Evolutionary conservation across 2,329 filamentous ascomycete genomes (phyloP), one percentile per base, ranked within the genome.

Genomic region (Nemania sp.): DNA sequence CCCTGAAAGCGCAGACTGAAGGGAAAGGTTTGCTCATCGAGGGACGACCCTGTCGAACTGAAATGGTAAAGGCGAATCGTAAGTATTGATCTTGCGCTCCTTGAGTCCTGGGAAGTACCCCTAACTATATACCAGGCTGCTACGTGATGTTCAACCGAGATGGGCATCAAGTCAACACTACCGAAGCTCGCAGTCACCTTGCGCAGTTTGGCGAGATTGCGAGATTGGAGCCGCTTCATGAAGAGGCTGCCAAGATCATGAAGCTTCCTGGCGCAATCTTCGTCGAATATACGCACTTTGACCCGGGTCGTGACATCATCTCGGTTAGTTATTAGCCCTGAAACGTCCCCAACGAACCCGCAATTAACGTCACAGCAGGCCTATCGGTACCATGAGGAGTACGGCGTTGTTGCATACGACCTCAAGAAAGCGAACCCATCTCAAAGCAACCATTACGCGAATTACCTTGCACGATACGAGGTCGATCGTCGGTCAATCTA

Each of bases 11-110:
- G 18, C 74, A 84, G 54, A 64, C 67, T 2, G 59, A 79, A 3
- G 84, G 81, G 9, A 78, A 77, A 43, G 82, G 81, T 12, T 69
- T 75, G 9, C 61, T 79, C 2, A 82, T 88, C 54, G 77, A 82
- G 45, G 84, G 83, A 13, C 83, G 87, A 11, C 76, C 80, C 12
- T 85, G 83, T 71, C 83, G 87, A 17, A 83, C 80, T 18, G 86
- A 89, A 74, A 82, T 79, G 72, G 83, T 83, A 18, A 82, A 82
- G 64, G 85, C 82, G 25, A 83, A 86, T 66, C 78, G 86, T 84
- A 73, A 76, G 82, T 73, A 12, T 13, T 9, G 7, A 35, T 32
- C 48, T 15, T 46, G 39, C n/a, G n/a, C n/a, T 11, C 21, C n/a
- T 13, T 34, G 3, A n/a, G 11, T 11, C 17, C n/a, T 34, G 1